These are phyloP conservation scores for Serendipita indica DNA, from an alignment of 768 basidiomycete genomes.

Conservation along the genomic window DNA sequence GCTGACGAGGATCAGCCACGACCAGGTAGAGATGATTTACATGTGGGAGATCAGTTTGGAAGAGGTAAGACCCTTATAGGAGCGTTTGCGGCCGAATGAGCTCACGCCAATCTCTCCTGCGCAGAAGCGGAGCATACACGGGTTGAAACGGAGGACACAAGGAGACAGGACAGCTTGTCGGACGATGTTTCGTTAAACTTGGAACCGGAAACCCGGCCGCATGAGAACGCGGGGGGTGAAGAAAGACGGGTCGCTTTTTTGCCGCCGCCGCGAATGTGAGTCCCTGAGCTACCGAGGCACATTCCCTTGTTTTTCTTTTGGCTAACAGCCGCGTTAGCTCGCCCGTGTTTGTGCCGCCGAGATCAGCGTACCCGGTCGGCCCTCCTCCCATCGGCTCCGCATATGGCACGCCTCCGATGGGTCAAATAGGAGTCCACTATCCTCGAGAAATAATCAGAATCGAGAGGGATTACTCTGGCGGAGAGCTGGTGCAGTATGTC, in stretches of 20 bases:
- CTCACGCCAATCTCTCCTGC: no score
- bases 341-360: slow-evolving; percentile 33
- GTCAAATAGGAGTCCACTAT: slow-evolving; percentile 76
- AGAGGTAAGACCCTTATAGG: no score
- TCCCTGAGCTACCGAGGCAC: background rate
- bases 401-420: slow-evolving; percentile 65
- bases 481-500: slow-evolving; percentile 62
- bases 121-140: no score
- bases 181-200: slow-evolving; percentile 8
- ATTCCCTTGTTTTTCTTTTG: background rate
- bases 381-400: slow-evolving; percentile 64
- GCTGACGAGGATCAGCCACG: no score
- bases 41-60: no score
- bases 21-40: no score
- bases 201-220: background rate
- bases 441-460: slow-evolving; percentile 85
- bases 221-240: background rate
- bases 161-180: no score
- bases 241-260: slow-evolving; percentile 2
- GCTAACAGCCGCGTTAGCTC: background rate
- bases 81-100: no score
- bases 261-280: background rate
- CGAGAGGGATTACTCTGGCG: slow-evolving; percentile 83
- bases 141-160: no score
- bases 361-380: slow-evolving; percentile 73